These are phyloP conservation scores for Rheum nobile DNA, from an alignment of 148 eudicot genomes.

Conservation along the genomic window DNA sequence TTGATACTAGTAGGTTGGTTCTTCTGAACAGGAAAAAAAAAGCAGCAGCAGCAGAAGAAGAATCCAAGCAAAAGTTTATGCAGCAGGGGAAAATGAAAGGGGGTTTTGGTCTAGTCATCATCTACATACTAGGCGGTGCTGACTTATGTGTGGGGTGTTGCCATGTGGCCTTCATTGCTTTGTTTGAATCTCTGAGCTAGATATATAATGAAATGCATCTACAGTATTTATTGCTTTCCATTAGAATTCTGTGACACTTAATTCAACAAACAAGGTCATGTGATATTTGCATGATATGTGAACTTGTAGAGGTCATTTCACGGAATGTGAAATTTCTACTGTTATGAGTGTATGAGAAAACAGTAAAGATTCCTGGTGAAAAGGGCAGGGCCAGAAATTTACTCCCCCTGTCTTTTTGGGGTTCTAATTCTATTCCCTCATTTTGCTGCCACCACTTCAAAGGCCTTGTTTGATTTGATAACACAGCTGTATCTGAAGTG, in stretches of 20 bases:
- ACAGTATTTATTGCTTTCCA: background rate
- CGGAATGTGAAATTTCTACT: no score
- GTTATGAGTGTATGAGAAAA: background rate
- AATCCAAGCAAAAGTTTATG: background rate
- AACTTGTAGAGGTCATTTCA: no score
- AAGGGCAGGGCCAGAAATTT: background rate
- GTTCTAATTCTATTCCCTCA: background rate
- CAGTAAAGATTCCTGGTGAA: background rate
- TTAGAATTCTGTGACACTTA: background rate
- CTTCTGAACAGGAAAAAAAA: no score
- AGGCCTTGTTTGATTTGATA: background rate
- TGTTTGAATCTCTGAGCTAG: background rate
- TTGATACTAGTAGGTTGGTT: no score
- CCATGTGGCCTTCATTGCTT: slow-evolving; percentile 3
- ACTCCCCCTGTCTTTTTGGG: background rate
- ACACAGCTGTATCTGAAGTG: background rate
- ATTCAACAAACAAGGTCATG: background rate
- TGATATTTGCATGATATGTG: no score
- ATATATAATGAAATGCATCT: background rate
- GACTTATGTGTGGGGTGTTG: background rate
- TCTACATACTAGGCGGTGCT: background rate
- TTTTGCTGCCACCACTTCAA: background rate
- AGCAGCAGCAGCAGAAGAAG: no score
- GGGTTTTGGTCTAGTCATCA: slow-evolving; percentile 1
- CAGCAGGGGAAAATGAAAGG: background rate